phyloP scores from a whole-genome alignment of 1,284 basidiomycete species.

The Apiotrichum montevideense region DNA sequence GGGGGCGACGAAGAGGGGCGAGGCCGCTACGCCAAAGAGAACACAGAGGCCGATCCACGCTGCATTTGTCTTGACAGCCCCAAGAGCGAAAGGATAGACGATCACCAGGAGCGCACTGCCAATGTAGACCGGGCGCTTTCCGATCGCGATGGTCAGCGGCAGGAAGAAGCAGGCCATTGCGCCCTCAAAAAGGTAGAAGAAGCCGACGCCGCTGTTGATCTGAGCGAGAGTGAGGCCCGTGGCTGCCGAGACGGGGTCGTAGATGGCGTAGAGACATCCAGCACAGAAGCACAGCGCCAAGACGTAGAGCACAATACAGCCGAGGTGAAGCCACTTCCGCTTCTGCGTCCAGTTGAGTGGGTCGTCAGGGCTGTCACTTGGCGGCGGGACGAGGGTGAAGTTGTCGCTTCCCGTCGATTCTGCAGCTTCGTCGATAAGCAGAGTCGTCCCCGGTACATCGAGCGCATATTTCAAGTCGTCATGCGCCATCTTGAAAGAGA shows the following conservation, averaged over 20 bases:
- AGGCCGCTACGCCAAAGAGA: slow-evolving; percentile 18
- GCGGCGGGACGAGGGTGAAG: slow-evolving; percentile 18
- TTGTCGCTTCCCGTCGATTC: slow-evolving; percentile 5
- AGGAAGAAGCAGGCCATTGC: slow-evolving; percentile 20
- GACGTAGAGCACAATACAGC: slow-evolving; percentile 17
- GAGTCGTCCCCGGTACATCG: slow-evolving; percentile 16
- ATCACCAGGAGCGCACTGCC: slow-evolving; percentile 5
- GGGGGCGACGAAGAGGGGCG: slow-evolving; percentile 22
- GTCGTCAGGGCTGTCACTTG: slow-evolving; percentile 16
- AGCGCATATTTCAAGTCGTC: slow-evolving; percentile 6
- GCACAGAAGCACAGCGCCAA: slow-evolving; percentile 12
- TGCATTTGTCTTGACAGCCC: not conserved
- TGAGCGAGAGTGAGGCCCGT: slow-evolving; percentile 23
- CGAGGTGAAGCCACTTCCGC: slow-evolving; percentile 18
- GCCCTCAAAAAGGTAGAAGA: slow-evolving; percentile 23
- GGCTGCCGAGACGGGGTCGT: slow-evolving; percentile 18
- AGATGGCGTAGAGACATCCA: slow-evolving; percentile 23
- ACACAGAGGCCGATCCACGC: slow-evolving; percentile 19
- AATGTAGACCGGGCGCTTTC: slow-evolving; percentile 28
- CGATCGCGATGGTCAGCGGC: slow-evolving; percentile 21
- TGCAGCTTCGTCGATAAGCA: slow-evolving; percentile 10
- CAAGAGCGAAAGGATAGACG: not conserved
- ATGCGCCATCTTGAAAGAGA: not conserved
- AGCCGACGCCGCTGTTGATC: slow-evolving; percentile 26
- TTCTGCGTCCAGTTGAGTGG: slow-evolving; percentile 22